Evolutionary conservation across 192 early-diverging fungal genomes (phyloP).

Genomic region (Entomortierella beljakovae): DNA sequence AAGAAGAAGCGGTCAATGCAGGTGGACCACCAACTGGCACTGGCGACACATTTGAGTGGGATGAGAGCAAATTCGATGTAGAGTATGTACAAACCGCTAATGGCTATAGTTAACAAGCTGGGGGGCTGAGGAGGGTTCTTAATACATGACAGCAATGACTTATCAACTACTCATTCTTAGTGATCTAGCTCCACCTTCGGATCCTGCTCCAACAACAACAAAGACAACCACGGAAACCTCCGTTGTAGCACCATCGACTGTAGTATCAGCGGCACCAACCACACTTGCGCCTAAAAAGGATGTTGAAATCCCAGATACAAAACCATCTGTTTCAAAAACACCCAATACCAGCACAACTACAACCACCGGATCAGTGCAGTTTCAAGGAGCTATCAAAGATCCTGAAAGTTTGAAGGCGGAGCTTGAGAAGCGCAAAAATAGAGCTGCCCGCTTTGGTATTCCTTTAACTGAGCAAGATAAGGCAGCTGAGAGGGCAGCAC

Average conservation of each 20-base stretch:
- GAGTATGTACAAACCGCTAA: constrained; percentile 40
- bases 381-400: constrained; percentile 15
- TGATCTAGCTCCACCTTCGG: constrained; percentile 44
- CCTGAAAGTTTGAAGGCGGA: constrained; percentile 46
- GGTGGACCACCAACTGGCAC: constrained; percentile 44
- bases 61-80: constrained; percentile 46
- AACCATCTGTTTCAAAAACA: constrained; percentile 6
- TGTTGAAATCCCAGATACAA: background rate
- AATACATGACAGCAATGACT: too few relatives aligned
- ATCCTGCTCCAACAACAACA: constrained; percentile 1
- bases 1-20: constrained; percentile 46
- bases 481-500: constrained; percentile 61
- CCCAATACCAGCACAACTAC: constrained; percentile 12
- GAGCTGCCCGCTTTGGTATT: constrained; percentile 62
- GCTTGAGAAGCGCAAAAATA: constrained; percentile 58
- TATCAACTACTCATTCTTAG: constrained; percentile 1
- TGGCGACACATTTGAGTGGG: constrained; percentile 55
- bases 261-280: background rate
- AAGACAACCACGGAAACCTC: background rate
- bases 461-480: constrained; percentile 61
- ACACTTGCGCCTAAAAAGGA: background rate
- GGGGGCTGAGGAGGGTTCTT: too few relatives aligned
- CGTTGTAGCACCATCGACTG: background rate
- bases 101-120: too few relatives aligned
- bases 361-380: constrained; percentile 26